Evolutionary conservation across 352 stramenopile species (phyloP).

Genomic region (Pythium aristosporum): DNA sequence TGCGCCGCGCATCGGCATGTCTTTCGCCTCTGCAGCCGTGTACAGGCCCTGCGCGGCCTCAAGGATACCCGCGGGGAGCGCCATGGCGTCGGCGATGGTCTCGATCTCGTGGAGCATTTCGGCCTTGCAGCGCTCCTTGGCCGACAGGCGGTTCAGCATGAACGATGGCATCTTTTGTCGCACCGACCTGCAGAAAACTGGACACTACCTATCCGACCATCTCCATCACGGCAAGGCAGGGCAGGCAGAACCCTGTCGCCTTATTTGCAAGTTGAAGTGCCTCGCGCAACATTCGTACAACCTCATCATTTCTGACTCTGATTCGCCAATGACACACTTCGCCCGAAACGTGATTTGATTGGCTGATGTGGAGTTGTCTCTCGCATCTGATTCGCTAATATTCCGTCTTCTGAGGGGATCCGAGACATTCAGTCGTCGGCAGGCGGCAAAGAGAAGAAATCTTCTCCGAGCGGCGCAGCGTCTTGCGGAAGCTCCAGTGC

Average conservation of each 20-base stretch:
- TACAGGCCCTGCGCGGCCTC: background rate
- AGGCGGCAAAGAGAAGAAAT: background rate
- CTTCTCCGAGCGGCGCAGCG: background rate
- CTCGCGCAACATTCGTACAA: too few relatives aligned
- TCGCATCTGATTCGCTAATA: slow-evolving; percentile 25
- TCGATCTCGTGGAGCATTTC: background rate
- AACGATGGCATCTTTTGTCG: too few relatives aligned
- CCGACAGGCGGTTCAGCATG: background rate
- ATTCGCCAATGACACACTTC: too few relatives aligned
- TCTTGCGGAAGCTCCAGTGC: background rate
- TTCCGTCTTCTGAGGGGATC: background rate
- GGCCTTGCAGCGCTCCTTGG: background rate
- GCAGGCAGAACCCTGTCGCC: too few relatives aligned
- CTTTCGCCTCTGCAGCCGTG: background rate
- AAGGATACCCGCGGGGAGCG: background rate
- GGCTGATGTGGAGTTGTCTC: background rate
- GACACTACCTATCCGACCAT: too few relatives aligned
- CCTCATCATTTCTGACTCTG: too few relatives aligned
- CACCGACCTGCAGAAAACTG: too few relatives aligned
- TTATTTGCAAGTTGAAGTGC: too few relatives aligned
- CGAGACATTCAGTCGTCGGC: background rate
- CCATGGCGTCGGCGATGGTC: background rate
- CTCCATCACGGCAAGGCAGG: too few relatives aligned
- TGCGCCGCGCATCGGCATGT: background rate
- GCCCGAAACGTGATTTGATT: too few relatives aligned